A percentile compares a stretch with the other conserved stretches of the same genome.
phyloP scores from a whole-genome alignment of 495 filamentous ascomycete species.

The Wilcoxina mikolae region DNA sequence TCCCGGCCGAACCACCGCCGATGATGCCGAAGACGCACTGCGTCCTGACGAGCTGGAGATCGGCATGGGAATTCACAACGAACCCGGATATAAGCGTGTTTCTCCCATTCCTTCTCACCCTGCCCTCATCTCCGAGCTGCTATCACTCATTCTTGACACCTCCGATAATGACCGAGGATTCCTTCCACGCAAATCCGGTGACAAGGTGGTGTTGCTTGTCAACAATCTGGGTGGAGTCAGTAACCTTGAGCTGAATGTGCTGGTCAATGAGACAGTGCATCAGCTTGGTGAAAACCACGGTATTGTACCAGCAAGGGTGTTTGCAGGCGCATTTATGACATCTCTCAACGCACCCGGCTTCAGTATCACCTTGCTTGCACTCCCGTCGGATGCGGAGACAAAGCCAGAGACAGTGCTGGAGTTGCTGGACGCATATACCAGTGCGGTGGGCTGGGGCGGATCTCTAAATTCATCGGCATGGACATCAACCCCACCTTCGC shows the following conservation, averaged over 20 bases:
- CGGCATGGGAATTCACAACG: conserved; percentile 98
- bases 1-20: conserved; percentile 47
- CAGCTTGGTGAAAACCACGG: conserved; percentile 42
- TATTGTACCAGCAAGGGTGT: conserved; percentile 28
- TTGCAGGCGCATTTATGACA: conserved; percentile 52
- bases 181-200: not conserved
- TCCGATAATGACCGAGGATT: not conserved
- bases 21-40: conserved; percentile 37
- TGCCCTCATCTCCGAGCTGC: not conserved
- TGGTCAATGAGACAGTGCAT: conserved; percentile 65
- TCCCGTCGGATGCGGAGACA: not conserved
- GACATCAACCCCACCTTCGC: conserved; percentile 30
- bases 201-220: conserved; percentile 49
- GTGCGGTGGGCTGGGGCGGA: conserved; percentile 72
- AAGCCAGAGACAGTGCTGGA: conserved; percentile 52
- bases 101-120: conserved; percentile 27
- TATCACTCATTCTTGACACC: not conserved
- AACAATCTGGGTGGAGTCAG: conserved; percentile 94
- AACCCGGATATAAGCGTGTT: conserved; percentile 62
- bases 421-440: conserved; percentile 68
- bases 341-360: conserved; percentile 87
- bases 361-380: conserved; percentile 45
- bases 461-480: conserved; percentile 46
- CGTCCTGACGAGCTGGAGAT: conserved; percentile 66
- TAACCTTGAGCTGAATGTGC: conserved; percentile 72